These are phyloP conservation scores for Helenozyma baotianmanensis DNA, from an alignment of 805 yeast species.

Conservation along the genomic window DNA sequence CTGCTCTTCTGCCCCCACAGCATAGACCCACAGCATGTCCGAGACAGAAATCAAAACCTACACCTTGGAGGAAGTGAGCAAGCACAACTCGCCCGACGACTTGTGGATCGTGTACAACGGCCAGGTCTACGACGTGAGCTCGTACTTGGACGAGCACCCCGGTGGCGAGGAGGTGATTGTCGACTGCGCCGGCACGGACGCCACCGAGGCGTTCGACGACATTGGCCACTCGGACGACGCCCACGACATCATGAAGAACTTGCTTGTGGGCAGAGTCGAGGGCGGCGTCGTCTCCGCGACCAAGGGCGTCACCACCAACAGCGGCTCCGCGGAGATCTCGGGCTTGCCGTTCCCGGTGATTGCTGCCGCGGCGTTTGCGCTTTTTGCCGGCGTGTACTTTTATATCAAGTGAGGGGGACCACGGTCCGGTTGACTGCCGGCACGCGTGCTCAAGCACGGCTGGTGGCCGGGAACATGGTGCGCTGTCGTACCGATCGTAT, in stretches of 20 bases:
- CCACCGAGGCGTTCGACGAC: slow-evolving; percentile 65
- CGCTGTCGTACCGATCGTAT: no score
- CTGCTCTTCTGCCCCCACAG: not conserved
- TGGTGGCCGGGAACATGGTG: no score
- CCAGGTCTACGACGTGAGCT: slow-evolving; percentile 37
- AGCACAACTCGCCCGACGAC: slow-evolving; percentile 37
- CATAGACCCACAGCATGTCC: slow-evolving; percentile 8
- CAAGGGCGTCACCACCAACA: slow-evolving; percentile 8
- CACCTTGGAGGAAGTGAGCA: slow-evolving; percentile 49
- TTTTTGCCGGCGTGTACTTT: slow-evolving; percentile 17
- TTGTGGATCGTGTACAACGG: slow-evolving; percentile 44
- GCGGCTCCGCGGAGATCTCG: slow-evolving; percentile 9
- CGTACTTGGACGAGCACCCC: slow-evolving; percentile 51
- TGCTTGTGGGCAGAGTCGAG: slow-evolving; percentile 77
- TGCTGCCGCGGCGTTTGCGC: slow-evolving; percentile 15
- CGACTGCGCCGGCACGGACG: slow-evolving; percentile 80
- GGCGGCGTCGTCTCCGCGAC: slow-evolving; percentile 43
- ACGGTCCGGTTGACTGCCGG: no score
- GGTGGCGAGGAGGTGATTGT: slow-evolving; percentile 82
- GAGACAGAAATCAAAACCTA: slow-evolving; percentile 35
- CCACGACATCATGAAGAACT: slow-evolving; percentile 61
- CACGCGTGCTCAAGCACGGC: not conserved
- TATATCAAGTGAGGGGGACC: slow-evolving; percentile 11
- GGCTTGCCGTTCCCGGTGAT: slow-evolving; percentile 17
- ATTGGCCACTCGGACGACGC: slow-evolving; percentile 99